Base-by-base conservation (phyloP, 2,329 filamentous ascomycete genomes). In the Biscogniauxia marginata region DNA sequence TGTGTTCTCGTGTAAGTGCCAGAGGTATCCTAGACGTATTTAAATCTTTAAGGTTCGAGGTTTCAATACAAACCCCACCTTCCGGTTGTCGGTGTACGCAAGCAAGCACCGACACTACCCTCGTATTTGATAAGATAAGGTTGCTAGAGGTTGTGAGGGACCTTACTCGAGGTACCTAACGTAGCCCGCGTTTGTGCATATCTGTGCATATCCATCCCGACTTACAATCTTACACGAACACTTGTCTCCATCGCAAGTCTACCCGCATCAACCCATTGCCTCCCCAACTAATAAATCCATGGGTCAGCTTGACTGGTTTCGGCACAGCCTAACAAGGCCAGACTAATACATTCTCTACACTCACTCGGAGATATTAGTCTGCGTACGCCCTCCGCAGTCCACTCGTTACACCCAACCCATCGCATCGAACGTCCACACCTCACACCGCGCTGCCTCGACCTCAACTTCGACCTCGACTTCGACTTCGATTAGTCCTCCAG, bases 231-330 rank as follows among this genome's bases (percentile, higher is more conserved):
- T 46, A 46, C 44, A 39, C 44, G 18, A 11, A 22, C 51, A 19
- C 20, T 43, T 20, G 30, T 30, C 22, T 50, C 46, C 53, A 53
- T 59, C 56, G 57, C 59, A 59, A 50, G 56, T 56, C 45, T 18
- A 46, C n/a, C 11, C 43, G 18, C 46, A 48, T 49, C 24, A 18
- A 30, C 9, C 46, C 46, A 22, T 24, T 24, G 20, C 46, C 46
- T 24, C 11, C 18, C 46, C 43, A 45, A 8, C 46, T 48, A 6
- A 7, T 9, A 25, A 39, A 56, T 63, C 60, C 53, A 64, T 64
- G 62, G 62, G 62, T 63, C 57, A 61, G 58, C 58, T 61, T 59
- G 56, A 49, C 60, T 58, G 52, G 25, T 52, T 57, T 52, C 49
- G 54, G 57, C 53, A 51, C 51, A 56, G 62, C 60, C 56, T 61